Percentiles rank a stretch among this genome's conserved stretches.
These are phyloP conservation scores for Suillus luteus DNA, from an alignment of 768 basidiomycete genomes.

Conservation along the genomic window DNA sequence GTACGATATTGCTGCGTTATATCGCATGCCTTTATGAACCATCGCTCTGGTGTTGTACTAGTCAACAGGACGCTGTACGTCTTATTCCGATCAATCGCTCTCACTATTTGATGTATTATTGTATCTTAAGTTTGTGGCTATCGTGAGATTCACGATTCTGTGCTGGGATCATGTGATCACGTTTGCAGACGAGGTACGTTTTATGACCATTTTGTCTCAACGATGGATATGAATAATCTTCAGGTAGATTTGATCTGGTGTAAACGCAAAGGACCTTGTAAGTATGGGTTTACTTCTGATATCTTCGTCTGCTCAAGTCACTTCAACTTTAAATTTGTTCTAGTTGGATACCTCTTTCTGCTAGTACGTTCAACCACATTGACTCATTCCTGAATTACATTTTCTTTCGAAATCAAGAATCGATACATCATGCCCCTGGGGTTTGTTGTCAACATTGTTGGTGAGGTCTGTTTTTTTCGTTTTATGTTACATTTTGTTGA, in stretches of 20 bases:
- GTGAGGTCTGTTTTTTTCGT: background rate
- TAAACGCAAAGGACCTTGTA: constrained; percentile 46
- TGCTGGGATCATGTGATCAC: constrained; percentile 44
- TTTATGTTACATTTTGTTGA: background rate
- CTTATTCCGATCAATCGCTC: background rate
- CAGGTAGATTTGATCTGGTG: constrained; percentile 37
- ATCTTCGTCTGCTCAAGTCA: constrained; percentile 36
- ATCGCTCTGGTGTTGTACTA: background rate
- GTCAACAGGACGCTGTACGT: background rate
- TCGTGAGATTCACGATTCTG: constrained; percentile 49
- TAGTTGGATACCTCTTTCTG: constrained; percentile 38
- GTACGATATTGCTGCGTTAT: background rate
- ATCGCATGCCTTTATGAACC: background rate
- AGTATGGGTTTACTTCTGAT: constrained; percentile 23
- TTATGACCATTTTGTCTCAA: background rate
- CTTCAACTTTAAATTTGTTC: background rate
- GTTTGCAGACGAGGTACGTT: constrained; percentile 33
- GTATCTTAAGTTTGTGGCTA: constrained; percentile 45
- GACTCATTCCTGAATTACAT: background rate
- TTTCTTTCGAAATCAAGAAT: constrained; percentile 39
- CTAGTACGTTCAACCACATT: constrained; percentile 26
- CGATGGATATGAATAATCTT: background rate
- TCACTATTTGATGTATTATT: background rate
- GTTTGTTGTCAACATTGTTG: constrained; percentile 53
- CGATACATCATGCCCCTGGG: constrained; percentile 59